Evolutionary conservation across 495 filamentous ascomycete genomes (phyloP).

Genomic region (Trichoderma gamsii): DNA sequence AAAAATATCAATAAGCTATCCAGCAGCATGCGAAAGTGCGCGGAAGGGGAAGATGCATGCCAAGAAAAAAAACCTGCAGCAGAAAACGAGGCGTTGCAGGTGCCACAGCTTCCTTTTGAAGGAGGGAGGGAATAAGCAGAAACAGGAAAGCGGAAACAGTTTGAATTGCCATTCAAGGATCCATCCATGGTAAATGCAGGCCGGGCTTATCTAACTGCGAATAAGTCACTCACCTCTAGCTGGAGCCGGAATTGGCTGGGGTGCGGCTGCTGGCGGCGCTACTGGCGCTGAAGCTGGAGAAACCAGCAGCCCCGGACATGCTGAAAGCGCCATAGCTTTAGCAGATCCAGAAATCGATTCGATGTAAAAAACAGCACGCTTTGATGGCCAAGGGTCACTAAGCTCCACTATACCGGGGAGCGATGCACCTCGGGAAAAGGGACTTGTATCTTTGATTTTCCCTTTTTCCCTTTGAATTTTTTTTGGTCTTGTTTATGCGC

Average conservation of each 20-base stretch:
- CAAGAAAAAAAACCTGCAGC: conserved; percentile 12
- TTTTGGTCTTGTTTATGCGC: too few species aligned
- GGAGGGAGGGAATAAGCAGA: not conserved
- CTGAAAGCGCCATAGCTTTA: conserved; percentile 12
- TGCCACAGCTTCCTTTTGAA: not conserved
- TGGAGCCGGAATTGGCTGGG: not conserved
- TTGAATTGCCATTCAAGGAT: not conserved
- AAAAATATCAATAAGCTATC: not conserved
- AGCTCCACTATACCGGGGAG: not conserved
- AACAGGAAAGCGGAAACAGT: not conserved
- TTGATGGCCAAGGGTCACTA: not conserved
- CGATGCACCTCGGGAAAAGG: not conserved
- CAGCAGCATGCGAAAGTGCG: not conserved
- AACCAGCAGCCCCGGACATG: conserved; percentile 5
- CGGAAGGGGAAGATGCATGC: not conserved
- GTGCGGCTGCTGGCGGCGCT: not conserved
- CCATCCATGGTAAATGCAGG: not conserved
- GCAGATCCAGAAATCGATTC: not conserved
- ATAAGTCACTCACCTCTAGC: conserved; percentile 6
- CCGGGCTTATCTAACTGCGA: not conserved
- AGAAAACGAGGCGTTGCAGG: conserved; percentile 1
- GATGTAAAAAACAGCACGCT: too few species aligned
- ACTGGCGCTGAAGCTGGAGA: conserved; percentile 1
- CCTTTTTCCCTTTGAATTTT: too few species aligned
- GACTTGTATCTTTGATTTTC: too few species aligned